Evolutionary conservation across 2,329 filamentous ascomycete species (phyloP), one percentile per base, ranked within the genome.

Genomic region (Aspergillus puulaauensis): DNA sequence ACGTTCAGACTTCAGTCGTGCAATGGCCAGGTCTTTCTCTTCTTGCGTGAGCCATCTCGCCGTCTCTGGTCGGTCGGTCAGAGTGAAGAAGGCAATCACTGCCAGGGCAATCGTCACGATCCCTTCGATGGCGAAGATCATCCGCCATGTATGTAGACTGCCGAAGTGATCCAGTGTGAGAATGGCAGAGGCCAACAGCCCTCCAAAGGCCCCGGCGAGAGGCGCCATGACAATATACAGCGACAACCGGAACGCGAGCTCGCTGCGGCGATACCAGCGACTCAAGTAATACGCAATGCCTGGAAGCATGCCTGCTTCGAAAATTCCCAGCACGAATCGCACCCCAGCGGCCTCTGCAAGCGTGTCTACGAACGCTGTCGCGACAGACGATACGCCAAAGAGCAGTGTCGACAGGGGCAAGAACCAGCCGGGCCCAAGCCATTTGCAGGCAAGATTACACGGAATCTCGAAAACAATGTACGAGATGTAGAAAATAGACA

Each of bases 381-480:
- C 82, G 3, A 91, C 73, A 0, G 87, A 90, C 44, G 77, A 78
- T 46, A 86, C 75, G 5, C 86, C 88, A 62, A 90, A 91, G 40
- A 80, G 78, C 1, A 90, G 74, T 0, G 86, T 83, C 23, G 82
- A 83, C 4, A 77, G 68, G 0, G 89, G 89, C 17, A 91, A 80
- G 69, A 86, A 91, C 86, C 86, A 90, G 40, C 87, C 87, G 0
- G 89, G 89, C 0, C 89, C 88, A 6, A 90, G 76, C 77, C 80
- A 86, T 71, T 91, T 91, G 78, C 88, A 90, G 17, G 79, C 72
- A 58, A 91, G 80, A 61, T 86, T 91, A 55, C 80, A 80, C 0
- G 89, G 88, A 43, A 91, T 87, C 70, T 90, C 85, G 63, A 89
- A 89, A 48, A 90, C 24, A 64, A 90, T 90, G 72, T 91, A 91